Conservation (phyloP, 371 early-diverging fungal species). For the Mortierella sp. region DNA sequence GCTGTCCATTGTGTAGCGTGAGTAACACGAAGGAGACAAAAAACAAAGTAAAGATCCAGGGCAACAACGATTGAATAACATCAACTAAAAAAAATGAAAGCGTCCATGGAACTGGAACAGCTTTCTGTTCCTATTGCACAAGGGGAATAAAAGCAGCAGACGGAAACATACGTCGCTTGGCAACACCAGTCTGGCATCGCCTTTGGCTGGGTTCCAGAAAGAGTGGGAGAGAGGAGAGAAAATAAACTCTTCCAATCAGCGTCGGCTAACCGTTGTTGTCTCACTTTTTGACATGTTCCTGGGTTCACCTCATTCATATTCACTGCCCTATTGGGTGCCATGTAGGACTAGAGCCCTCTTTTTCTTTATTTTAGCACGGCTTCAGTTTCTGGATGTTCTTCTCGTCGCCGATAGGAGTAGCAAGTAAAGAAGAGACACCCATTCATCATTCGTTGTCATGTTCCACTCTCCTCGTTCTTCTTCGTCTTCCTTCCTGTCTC, state of each 20-base stretch:
- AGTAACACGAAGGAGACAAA: background rate
- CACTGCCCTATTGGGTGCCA: background rate
- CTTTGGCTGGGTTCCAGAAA: background rate
- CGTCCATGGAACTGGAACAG: background rate
- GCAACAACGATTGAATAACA: background rate
- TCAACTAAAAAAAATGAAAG: background rate
- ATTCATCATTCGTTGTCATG: background rate
- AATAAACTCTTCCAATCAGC: background rate
- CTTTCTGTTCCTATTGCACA: background rate
- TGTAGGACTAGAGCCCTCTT: background rate
- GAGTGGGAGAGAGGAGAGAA: background rate
- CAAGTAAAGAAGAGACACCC: background rate
- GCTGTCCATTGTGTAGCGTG: background rate
- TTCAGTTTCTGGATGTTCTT: conserved; percentile 14
- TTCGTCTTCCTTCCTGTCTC: background rate
- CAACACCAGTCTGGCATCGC: background rate
- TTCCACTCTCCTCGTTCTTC: background rate
- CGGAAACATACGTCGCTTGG: conserved; percentile 1
- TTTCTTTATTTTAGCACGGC: background rate
- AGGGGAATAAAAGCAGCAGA: background rate
- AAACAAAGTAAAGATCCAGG: background rate
- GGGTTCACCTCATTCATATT: background rate
- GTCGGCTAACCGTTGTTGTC: background rate
- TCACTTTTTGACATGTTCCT: background rate
- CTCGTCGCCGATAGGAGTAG: conserved; percentile 10